phyloP scores from a whole-genome alignment of 805 yeast species.

The Cyberlindnera japonica region DNA sequence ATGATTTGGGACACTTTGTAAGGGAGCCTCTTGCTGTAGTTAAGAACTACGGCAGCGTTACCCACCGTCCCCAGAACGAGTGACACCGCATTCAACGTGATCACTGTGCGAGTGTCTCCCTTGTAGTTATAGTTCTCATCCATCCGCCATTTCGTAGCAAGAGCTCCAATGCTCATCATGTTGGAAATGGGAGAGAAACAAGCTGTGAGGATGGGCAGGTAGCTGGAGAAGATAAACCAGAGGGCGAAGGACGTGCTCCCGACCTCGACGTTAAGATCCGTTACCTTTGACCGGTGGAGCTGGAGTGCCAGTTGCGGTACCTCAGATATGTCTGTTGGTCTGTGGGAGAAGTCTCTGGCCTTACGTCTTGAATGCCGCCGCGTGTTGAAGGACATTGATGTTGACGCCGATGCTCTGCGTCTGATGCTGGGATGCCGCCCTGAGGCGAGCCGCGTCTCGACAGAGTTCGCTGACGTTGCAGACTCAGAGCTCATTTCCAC shows the following conservation, averaged over 20 bases:
- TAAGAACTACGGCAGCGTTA: slow-evolving; percentile 64
- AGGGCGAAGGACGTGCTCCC: slow-evolving; percentile 21
- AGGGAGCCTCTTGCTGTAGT: slow-evolving; percentile 55
- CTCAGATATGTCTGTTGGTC: slow-evolving; percentile 11
- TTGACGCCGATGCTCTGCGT: too few species aligned
- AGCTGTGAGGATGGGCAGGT: slow-evolving; percentile 72
- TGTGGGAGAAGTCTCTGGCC: slow-evolving; percentile 3
- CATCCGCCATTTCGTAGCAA: slow-evolving; percentile 64
- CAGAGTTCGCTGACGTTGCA: not conserved
- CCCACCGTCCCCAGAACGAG: slow-evolving; percentile 63
- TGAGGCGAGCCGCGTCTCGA: not conserved
- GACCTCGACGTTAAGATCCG: slow-evolving; percentile 14
- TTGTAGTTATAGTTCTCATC: slow-evolving; percentile 27
- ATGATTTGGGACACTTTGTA: slow-evolving; percentile 60
- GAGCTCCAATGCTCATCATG: slow-evolving; percentile 66
- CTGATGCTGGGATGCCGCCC: not conserved
- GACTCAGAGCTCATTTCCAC: not conserved
- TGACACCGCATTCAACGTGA: slow-evolving; percentile 58
- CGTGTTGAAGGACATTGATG: too few species aligned
- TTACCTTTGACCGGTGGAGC: slow-evolving; percentile 17
- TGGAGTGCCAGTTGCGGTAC: slow-evolving; percentile 19
- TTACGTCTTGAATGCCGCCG: not conserved
- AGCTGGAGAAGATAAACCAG: slow-evolving; percentile 68
- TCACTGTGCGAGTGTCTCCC: slow-evolving; percentile 39
- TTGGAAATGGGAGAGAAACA: slow-evolving; percentile 79